Evolutionary conservation across 805 yeast species (phyloP).

Genomic region (Metschnikowia reukaufii): DNA sequence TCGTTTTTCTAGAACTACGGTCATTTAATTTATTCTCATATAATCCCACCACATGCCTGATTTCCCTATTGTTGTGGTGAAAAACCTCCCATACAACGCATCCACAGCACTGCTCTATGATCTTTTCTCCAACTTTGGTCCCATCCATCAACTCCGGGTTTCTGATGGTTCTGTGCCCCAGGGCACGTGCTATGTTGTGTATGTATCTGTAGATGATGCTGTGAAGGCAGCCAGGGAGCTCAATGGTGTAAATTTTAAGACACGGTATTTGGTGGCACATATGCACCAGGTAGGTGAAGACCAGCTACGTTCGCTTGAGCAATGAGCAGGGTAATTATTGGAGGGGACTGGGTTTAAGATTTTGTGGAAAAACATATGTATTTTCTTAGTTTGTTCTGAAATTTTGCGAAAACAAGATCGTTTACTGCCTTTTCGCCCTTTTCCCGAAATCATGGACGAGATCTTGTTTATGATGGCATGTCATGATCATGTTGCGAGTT

Average conservation of each 20-base stretch:
- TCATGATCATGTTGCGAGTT: no score
- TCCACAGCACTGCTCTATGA: conserved; percentile 48
- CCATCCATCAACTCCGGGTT: conserved; percentile 52
- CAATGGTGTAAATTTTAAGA: conserved; percentile 59
- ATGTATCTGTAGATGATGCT: conserved; percentile 48
- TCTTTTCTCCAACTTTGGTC: conserved; percentile 55
- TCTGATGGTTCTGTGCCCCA: conserved; percentile 24
- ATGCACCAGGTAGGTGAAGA: conserved; percentile 44
- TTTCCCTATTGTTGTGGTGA: conserved; percentile 50
- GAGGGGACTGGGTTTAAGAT: neutral
- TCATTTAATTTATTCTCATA: no score
- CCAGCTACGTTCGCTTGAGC: conserved; percentile 4
- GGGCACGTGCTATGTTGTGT: conserved; percentile 58
- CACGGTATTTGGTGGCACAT: conserved; percentile 56
- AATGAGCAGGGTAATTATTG: neutral
- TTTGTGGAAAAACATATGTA: neutral
- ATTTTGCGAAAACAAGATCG: no score
- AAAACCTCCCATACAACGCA: conserved; percentile 56
- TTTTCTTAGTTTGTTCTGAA: no score
- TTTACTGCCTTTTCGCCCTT: no score
- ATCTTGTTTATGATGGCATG: no score
- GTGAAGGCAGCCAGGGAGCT: conserved; percentile 52
- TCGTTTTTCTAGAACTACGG: no score
- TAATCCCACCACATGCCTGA: conserved; percentile 27
- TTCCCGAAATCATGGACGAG: no score